Conservation (phyloP, 306 rosid genomes). For the Trifolium pratense region DNA sequence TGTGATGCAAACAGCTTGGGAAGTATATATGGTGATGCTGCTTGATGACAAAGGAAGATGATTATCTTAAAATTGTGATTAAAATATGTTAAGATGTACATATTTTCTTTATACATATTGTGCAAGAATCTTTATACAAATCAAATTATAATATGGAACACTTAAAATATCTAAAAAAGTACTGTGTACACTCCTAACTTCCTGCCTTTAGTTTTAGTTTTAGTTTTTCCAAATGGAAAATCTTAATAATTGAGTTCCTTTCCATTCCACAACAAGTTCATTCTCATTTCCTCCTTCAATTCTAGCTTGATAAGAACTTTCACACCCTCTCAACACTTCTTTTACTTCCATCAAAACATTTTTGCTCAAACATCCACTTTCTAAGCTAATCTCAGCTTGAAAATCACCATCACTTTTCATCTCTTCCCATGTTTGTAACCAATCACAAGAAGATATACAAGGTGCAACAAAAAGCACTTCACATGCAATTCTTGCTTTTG, state of each 20-base stretch:
- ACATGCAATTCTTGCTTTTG: constrained; percentile 63
- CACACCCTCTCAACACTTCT: constrained; percentile 53
- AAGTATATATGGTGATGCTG: too few relatives aligned
- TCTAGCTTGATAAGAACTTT: constrained; percentile 46
- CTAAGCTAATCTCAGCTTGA: constrained; percentile 34
- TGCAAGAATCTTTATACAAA: neutral
- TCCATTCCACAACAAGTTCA: constrained; percentile 62
- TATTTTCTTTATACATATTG: neutral
- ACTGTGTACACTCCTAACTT: neutral
- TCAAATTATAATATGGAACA: neutral
- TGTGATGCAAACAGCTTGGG: too few relatives aligned
- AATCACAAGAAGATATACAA: constrained; percentile 48
- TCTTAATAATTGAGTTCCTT: constrained; percentile 53
- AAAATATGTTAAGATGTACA: neutral
- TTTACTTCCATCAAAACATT: constrained; percentile 50
- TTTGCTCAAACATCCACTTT: constrained; percentile 52
- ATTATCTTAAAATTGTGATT: neutral
- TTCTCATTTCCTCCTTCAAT: constrained; percentile 52
- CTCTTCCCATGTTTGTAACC: constrained; percentile 60
- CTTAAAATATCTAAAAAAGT: neutral
- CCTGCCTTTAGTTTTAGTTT: neutral
- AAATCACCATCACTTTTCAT: constrained; percentile 31
- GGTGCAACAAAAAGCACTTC: constrained; percentile 64
- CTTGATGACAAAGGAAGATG: too few relatives aligned
- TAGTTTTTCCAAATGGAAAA: constrained; percentile 62